These are phyloP conservation scores for Trichoderma asperelloides DNA, from an alignment of 495 filamentous ascomycete species.

Conservation along the genomic window DNA sequence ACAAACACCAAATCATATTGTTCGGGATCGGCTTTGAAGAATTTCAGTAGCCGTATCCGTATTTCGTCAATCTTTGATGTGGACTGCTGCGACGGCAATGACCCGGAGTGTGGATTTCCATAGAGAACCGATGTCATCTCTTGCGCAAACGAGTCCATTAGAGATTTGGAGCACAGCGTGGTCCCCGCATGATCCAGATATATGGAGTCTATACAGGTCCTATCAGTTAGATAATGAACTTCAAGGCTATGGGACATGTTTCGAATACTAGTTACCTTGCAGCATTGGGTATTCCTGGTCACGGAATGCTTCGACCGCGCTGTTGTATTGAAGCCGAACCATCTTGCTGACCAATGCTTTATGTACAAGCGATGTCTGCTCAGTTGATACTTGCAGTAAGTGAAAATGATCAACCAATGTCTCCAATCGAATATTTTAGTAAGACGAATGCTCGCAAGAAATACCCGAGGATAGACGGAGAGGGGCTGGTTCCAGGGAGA, in stretches of 20 bases:
- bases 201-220: slow-evolving; percentile 40
- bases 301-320: slow-evolving; percentile 58
- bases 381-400: neutral
- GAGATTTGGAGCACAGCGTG: slow-evolving; percentile 69
- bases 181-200: slow-evolving; percentile 95
- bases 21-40: slow-evolving; percentile 77
- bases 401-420: too few relatives aligned
- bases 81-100: slow-evolving; percentile 68
- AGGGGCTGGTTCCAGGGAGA: too few relatives aligned
- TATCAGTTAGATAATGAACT: slow-evolving; percentile 12
- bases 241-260: neutral
- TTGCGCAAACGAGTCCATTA: slow-evolving; percentile 65
- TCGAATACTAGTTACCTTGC: slow-evolving; percentile 48
- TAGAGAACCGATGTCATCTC: slow-evolving; percentile 74
- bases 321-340: slow-evolving; percentile 42
- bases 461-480: too few relatives aligned
- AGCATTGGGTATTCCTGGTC: slow-evolving; percentile 74
- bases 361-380: neutral
- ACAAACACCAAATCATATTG: slow-evolving; percentile 88
- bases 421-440: too few relatives aligned
- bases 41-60: slow-evolving; percentile 59
- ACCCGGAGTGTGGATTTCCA: slow-evolving; percentile 89
- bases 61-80: slow-evolving; percentile 67
- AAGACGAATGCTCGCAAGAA: too few relatives aligned
- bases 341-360: neutral